Base-by-base conservation (phyloP, 345 rosid species). In the Pugionium dolabratum region DNA sequence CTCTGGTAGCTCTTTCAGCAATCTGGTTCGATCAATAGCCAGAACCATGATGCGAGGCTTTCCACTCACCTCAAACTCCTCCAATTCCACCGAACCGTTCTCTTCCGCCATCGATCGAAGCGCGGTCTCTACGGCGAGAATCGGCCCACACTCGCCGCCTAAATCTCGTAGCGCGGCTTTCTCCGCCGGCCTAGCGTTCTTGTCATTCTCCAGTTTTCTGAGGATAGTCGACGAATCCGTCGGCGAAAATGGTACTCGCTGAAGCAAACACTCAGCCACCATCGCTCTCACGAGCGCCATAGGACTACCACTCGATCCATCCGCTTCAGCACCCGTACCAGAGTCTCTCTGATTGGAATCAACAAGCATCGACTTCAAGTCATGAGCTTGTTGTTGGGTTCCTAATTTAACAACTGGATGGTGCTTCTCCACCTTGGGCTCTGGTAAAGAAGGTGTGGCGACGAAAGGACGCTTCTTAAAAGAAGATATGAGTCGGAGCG, bases 131-230 rank as follows among this genome's bases (percentile, higher is more conserved):
- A 94, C 95, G 1, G 95, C 93, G 26, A 82, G 71, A 54, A 90
- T 81, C 30, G 89, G 80, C 0, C 96, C 97, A 1, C 87, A 72
- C 71, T 91, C 97, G 1, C 99, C 97, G 0, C 97, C 97, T 27
- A 90, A 52, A 68, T 85, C 97, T 33, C 96, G 74, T 71, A 94
- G 42, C 27, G 93, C 96, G 1, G 85, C 85, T 77, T 79, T 90
- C 82, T 90, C 97, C 4, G 85, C 80, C 0, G 81, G 48, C 2
- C 95, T 82, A 2, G 78, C 81, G 60, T 83, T 82, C 67, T 81
- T 79, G 64, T 88, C 93, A 63, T 87, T 88, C 88, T 94, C 99
- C 70, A 94, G 69, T 85, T 94, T 94, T 77, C 97, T 84, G 56
- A 84, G 74, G 48, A 94, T 81, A 34, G 85, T 90, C 1, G 89